Evolutionary conservation across 352 stramenopile species (phyloP).

Genomic region (Globisporangium paroecandrum): DNA sequence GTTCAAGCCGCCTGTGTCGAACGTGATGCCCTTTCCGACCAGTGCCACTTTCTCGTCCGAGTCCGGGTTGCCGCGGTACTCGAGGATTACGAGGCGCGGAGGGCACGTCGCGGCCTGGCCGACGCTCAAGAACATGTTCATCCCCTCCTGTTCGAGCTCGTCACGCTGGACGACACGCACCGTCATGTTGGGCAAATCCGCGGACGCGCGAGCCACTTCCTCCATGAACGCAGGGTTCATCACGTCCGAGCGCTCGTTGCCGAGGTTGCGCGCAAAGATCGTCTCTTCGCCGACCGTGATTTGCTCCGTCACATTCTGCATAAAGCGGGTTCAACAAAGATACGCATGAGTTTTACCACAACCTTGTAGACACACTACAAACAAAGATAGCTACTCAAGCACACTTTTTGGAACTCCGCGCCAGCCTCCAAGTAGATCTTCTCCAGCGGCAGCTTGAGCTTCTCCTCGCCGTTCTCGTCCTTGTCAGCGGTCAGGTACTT

Average conservation of each 20-base stretch:
- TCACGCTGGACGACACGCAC: conserved; percentile 74
- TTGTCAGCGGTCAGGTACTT: conserved; percentile 65
- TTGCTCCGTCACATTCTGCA: conserved; percentile 59
- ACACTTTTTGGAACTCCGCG: conserved; percentile 55
- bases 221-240: conserved; percentile 83
- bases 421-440: conserved; percentile 57
- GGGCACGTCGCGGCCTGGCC: conserved; percentile 67
- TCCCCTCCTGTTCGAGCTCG: conserved; percentile 70
- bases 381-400: no score
- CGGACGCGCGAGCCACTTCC: conserved; percentile 54
- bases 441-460: conserved; percentile 63
- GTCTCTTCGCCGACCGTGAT: conserved; percentile 72
- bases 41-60: conserved; percentile 72
- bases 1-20: conserved; percentile 94
- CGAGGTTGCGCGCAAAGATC: conserved; percentile 82
- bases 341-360: background rate
- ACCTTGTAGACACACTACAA: background rate
- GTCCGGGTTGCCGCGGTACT: conserved; percentile 71
- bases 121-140: conserved; percentile 86
- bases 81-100: conserved; percentile 81
- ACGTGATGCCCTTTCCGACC: conserved; percentile 94
- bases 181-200: conserved; percentile 76
- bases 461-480: conserved; percentile 57
- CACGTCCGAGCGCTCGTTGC: conserved; percentile 79
- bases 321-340: background rate